These are phyloP conservation scores for Ceratobasidium sp. DNA, from an alignment of 1,284 basidiomycete species.

Conservation along the genomic window DNA sequence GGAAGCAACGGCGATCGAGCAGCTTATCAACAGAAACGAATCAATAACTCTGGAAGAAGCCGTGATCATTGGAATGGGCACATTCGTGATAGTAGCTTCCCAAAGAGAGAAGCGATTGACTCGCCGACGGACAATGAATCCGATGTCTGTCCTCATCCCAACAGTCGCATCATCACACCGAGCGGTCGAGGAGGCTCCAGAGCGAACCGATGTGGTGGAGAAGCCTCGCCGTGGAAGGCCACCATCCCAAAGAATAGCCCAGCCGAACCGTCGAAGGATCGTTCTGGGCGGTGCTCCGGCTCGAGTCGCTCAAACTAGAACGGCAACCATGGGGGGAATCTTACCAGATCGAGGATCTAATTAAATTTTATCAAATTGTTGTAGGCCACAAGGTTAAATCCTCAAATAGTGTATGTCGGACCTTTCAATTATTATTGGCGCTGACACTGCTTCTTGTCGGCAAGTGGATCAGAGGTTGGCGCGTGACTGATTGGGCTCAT, in stretches of 20 bases:
- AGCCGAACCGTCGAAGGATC: neutral
- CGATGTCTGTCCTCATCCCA: neutral
- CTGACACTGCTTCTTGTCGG: too few species aligned
- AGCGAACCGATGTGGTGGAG: neutral
- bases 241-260: neutral
- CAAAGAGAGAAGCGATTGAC: neutral
- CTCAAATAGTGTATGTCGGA: too few species aligned
- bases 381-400: too few species aligned
- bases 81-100: conserved; percentile 1
- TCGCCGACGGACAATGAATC: neutral
- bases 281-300: conserved; percentile 1
- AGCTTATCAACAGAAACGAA: neutral
- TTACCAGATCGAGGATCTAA: neutral
- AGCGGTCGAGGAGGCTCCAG: neutral
- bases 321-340: neutral
- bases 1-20: conserved; percentile 9
- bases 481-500: too few species aligned
- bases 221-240: too few species aligned
- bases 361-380: too few species aligned
- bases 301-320: neutral
- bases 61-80: neutral
- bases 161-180: neutral
- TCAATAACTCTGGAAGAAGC: conserved; percentile 10
- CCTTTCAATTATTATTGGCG: too few species aligned
- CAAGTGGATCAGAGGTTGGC: too few species aligned